phyloP scores from a whole-genome alignment of 2,329 filamentous ascomycete genomes.

The Verticillium dahliae region DNA sequence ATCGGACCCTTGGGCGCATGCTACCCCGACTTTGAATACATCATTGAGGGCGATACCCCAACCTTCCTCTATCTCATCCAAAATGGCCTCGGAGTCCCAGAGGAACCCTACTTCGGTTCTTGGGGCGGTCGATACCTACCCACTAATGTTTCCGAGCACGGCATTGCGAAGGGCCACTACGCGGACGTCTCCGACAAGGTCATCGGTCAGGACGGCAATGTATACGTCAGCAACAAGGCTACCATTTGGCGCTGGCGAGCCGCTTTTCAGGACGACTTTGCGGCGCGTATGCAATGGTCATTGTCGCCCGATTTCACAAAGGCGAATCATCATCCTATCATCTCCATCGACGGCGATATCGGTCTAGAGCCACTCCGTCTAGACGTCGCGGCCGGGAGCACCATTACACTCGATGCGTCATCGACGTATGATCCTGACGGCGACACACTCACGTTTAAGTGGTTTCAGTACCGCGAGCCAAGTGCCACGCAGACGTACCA shows the following conservation, averaged over 20 bases:
- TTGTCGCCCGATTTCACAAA: constrained; percentile 17
- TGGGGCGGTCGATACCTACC: constrained; percentile 42
- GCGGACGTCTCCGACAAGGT: constrained; percentile 21
- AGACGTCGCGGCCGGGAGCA: constrained; percentile 30
- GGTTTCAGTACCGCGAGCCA: constrained; percentile 40
- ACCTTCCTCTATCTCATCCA: constrained; percentile 42
- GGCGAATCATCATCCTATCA: constrained; percentile 40
- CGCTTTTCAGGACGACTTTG: constrained; percentile 34
- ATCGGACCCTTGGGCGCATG: constrained; percentile 33
- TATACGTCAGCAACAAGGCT: constrained; percentile 20
- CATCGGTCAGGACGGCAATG: constrained; percentile 18
- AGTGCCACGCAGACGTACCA: constrained; percentile 31
- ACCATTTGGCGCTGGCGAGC: constrained; percentile 35
- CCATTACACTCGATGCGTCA: constrained; percentile 35
- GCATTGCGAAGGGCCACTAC: constrained; percentile 16
- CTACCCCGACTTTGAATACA: constrained; percentile 41
- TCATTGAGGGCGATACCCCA: constrained; percentile 47
- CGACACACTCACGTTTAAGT: constrained; percentile 35
- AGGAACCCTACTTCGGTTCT: constrained; percentile 38
- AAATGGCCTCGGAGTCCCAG: constrained; percentile 38
- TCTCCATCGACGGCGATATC: constrained; percentile 31
- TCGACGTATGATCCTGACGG: constrained; percentile 39
- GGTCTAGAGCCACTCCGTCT: constrained; percentile 29
- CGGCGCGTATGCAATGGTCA: constrained; percentile 32
- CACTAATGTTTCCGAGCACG: constrained; percentile 19